Evolutionary conservation across 495 filamentous ascomycete genomes (phyloP).

Genomic region (Xylona heveae): DNA sequence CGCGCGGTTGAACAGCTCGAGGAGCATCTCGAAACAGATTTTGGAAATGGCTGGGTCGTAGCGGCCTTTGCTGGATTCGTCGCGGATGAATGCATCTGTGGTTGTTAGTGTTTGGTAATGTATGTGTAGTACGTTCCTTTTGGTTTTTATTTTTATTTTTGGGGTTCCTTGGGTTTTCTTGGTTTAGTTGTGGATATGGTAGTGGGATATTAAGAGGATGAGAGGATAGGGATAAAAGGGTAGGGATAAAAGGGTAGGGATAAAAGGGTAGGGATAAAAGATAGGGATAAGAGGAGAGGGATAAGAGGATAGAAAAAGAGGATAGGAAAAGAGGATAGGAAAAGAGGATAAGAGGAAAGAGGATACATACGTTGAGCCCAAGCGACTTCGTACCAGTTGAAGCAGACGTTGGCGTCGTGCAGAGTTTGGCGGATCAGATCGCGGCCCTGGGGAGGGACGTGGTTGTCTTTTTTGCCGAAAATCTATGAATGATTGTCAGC

Average conservation of each 20-base stretch:
- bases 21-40: slow-evolving; percentile 78
- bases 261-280: background rate
- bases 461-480: slow-evolving; percentile 74
- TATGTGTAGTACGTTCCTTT: too few species aligned
- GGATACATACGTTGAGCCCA: slow-evolving; percentile 67
- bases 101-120: slow-evolving; percentile 6
- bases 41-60: slow-evolving; percentile 78
- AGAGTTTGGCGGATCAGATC: slow-evolving; percentile 74
- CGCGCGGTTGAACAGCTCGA: slow-evolving; percentile 65
- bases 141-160: too few species aligned
- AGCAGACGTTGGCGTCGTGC: slow-evolving; percentile 49
- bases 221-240: too few species aligned
- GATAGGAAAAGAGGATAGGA: background rate
- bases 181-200: too few species aligned
- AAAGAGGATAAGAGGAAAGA: background rate
- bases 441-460: slow-evolving; percentile 68
- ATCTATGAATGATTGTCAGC: too few species aligned
- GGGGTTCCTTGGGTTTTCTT: too few species aligned
- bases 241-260: too few species aligned
- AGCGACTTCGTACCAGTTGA: slow-evolving; percentile 73
- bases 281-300: background rate
- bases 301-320: slow-evolving; percentile 1
- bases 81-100: slow-evolving; percentile 76
- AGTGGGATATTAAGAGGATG: too few species aligned
- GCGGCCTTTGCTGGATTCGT: slow-evolving; percentile 79